These are phyloP conservation scores for Groenewaldozyma sp. DNA, from an alignment of 1,139 yeast genomes.

Conservation along the genomic window DNA sequence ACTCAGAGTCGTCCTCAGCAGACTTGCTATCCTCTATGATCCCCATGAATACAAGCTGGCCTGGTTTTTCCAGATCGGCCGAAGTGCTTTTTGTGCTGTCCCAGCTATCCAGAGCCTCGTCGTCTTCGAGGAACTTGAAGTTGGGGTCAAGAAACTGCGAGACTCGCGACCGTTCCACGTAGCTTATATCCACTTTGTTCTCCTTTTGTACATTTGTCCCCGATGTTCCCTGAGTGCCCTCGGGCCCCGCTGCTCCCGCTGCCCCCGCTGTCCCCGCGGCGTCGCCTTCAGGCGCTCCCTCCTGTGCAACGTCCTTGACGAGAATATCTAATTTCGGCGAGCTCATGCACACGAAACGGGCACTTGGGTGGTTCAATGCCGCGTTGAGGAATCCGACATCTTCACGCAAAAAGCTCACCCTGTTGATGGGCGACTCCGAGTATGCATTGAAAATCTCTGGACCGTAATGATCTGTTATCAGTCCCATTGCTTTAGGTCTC, in stretches of 20 bases:
- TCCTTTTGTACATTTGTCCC: background rate
- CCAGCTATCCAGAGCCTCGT: constrained; percentile 3
- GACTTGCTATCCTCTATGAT: background rate
- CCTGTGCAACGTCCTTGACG: constrained; percentile 9
- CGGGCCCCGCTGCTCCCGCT: constrained; percentile 29
- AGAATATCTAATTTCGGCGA: constrained; percentile 28
- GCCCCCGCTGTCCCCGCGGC: constrained; percentile 17
- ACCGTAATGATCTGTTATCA: constrained; percentile 14
- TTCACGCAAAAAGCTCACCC: constrained; percentile 71
- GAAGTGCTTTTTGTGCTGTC: background rate
- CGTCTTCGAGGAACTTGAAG: constrained; percentile 21
- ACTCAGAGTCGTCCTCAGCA: too few species aligned
- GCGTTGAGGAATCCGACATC: constrained; percentile 49
- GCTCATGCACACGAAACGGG: constrained; percentile 48
- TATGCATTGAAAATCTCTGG: constrained; percentile 14
- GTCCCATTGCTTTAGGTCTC: too few species aligned
- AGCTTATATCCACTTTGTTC: background rate
- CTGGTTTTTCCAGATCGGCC: background rate
- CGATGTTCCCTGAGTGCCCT: constrained; percentile 18
- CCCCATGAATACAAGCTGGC: background rate
- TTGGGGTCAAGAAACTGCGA: constrained; percentile 59
- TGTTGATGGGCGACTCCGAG: constrained; percentile 38
- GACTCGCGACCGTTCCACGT: constrained; percentile 21
- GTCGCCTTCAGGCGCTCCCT: constrained; percentile 4
- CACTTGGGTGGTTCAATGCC: constrained; percentile 43